Conservation (phyloP, 352 stramenopile genomes). For the Plasmopara muralis region DNA sequence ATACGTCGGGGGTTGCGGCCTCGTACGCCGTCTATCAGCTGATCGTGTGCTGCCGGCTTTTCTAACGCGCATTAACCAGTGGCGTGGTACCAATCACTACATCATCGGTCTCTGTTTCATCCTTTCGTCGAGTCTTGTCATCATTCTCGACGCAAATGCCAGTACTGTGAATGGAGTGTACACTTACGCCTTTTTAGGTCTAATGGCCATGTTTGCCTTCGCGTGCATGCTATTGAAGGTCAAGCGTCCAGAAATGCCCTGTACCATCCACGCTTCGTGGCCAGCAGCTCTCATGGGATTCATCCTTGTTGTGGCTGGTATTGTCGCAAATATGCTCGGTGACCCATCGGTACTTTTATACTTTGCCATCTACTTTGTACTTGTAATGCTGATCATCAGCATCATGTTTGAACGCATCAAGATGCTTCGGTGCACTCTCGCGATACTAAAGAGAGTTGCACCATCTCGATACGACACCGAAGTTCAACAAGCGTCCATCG, state of each 20-base stretch:
- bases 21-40: slow-evolving; percentile 61
- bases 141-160: slow-evolving; percentile 66
- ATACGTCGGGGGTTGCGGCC: slow-evolving; percentile 68
- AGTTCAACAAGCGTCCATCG: slow-evolving; percentile 5
- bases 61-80: slow-evolving; percentile 41
- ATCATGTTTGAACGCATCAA: slow-evolving; percentile 48
- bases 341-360: slow-evolving; percentile 41
- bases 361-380: slow-evolving; percentile 52
- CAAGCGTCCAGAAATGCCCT: slow-evolving; percentile 72
- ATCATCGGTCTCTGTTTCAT: slow-evolving; percentile 69
- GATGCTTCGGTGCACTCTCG: slow-evolving; percentile 29
- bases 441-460: slow-evolving; percentile 27
- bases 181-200: slow-evolving; percentile 75
- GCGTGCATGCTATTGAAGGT: slow-evolving; percentile 81
- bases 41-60: slow-evolving; percentile 55
- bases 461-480: slow-evolving; percentile 27
- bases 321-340: slow-evolving; percentile 40
- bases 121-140: slow-evolving; percentile 48
- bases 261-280: slow-evolving; percentile 55
- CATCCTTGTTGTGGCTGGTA: slow-evolving; percentile 35
- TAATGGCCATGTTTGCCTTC: slow-evolving; percentile 79
- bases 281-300: slow-evolving; percentile 25
- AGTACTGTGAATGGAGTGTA: slow-evolving; percentile 74
- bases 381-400: slow-evolving; percentile 33
- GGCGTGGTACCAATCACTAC: slow-evolving; percentile 58